phyloP scores from a whole-genome alignment of 129 eudicot genomes.

The Glebionis coronaria region DNA sequence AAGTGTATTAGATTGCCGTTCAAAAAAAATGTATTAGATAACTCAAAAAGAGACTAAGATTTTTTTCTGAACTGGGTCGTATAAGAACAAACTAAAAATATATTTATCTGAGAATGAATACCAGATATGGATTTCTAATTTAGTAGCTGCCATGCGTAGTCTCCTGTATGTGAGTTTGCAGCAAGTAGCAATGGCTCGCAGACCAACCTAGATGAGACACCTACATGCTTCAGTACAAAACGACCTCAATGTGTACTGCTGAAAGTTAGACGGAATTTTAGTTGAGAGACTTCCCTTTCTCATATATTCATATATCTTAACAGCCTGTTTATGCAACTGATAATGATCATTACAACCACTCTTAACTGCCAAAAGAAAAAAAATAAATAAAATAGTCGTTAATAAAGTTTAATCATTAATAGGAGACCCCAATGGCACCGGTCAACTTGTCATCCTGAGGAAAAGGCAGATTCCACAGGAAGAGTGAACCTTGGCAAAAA shows the following conservation, averaged over 20 bases:
- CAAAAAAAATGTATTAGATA: too few relatives aligned
- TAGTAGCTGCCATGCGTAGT: slow-evolving; percentile 57
- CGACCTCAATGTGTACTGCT: slow-evolving; percentile 47
- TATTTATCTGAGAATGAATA: slow-evolving; percentile 6
- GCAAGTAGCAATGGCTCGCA: slow-evolving; percentile 69
- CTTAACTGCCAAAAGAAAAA: too few relatives aligned
- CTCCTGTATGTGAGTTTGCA: slow-evolving; percentile 48
- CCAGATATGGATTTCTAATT: slow-evolving; percentile 52
- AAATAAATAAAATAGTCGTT: too few relatives aligned
- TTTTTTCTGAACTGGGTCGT: slow-evolving; percentile 17
- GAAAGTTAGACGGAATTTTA: slow-evolving; percentile 53
- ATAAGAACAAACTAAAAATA: slow-evolving; percentile 17
- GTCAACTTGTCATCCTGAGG: too few relatives aligned
- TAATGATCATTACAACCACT: too few relatives aligned
- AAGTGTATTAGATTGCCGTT: too few relatives aligned
- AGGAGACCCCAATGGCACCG: too few relatives aligned
- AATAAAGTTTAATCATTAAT: too few relatives aligned
- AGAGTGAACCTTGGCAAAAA: too few relatives aligned
- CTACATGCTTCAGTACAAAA: slow-evolving; percentile 52
- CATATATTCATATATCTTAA: slow-evolving; percentile 44
- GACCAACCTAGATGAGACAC: slow-evolving; percentile 60
- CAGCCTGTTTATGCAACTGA: slow-evolving; percentile 58
- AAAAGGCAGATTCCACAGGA: too few relatives aligned
- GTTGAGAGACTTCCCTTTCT: slow-evolving; percentile 48
- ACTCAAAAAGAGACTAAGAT: too few relatives aligned